Evolutionary conservation across 768 basidiomycete species (phyloP).

Genomic region (Mycena rebaudengoi): DNA sequence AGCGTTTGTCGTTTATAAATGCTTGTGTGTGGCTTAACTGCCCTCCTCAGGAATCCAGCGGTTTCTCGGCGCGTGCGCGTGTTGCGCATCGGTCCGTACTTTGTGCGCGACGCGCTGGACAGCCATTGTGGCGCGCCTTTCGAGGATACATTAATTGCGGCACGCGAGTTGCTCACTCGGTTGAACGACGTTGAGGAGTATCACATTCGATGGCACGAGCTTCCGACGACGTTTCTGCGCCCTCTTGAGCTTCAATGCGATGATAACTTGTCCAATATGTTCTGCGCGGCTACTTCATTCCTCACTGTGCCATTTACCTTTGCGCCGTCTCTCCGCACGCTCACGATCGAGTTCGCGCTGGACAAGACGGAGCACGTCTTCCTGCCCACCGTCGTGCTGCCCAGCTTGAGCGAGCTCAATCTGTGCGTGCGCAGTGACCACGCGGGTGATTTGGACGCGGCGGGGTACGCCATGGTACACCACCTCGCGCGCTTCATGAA

Average conservation of each 20-base stretch:
- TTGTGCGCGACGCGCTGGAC: constrained; percentile 18
- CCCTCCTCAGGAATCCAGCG: constrained; percentile 5
- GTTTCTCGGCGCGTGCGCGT: constrained; percentile 14
- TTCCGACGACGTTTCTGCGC: constrained; percentile 7
- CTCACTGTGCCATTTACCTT: constrained; percentile 10
- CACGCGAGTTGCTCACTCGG: background rate
- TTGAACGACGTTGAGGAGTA: constrained; percentile 14
- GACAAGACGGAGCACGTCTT: constrained; percentile 20
- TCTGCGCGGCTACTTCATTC: constrained; percentile 2
- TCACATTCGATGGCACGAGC: constrained; percentile 21
- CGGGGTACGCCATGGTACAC: constrained; percentile 17
- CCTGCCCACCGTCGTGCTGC: constrained; percentile 3
- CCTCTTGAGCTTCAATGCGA: background rate
- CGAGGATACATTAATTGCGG: background rate
- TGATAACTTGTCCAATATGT: background rate
- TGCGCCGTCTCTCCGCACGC: constrained; percentile 5
- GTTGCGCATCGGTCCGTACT: constrained; percentile 18
- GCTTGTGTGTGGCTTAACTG: too few species aligned
- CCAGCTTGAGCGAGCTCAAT: constrained; percentile 1
- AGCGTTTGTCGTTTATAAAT: too few species aligned
- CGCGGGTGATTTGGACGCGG: constrained; percentile 1
- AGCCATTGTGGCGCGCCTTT: background rate
- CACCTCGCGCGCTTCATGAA: constrained; percentile 20
- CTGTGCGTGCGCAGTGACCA: constrained; percentile 17
- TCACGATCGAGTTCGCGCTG: constrained; percentile 14